Base-by-base conservation (phyloP, 139 green algal genomes). In the Raphidocelis subcapitata region DNA sequence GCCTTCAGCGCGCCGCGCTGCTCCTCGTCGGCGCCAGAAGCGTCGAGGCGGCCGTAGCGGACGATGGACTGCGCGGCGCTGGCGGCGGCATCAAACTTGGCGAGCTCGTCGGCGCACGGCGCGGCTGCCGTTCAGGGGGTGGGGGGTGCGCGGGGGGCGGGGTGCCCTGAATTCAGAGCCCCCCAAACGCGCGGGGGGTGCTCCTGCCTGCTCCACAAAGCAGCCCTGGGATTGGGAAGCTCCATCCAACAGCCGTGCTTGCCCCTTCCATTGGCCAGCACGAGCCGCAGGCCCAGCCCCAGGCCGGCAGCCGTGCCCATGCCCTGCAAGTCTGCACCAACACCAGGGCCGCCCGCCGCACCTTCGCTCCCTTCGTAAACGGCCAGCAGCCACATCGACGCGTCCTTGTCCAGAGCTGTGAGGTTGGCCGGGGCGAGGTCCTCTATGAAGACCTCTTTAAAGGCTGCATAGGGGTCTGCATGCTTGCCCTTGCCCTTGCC, bases 301-400 rank as follows among this genome's bases (percentile, higher is more conserved):
- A 49, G 41, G 5, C 3, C 2, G 59, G 41, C 18, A 1, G 36
- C 18, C 46, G 35, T 3, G 20, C 1, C 3, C 31, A 20, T 28
- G 35, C 8, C 1, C 1, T 24, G 18, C 16, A 29, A 10, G 15
- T 26, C n/a, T 4, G 56, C 56, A 63, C 23, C 56, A 61, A 23
- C 54, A 61, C 3, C n/a, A 44, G 32, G 16, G 32, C 12, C 46
- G 15, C 46, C 12, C 14, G 14, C 14, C 46, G 46, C 46, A 67
- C 56, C 69, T n/a, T 59, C 16, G 65, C 26, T 3, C 33, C 36
- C 56, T 36, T n/a, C 33, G 57, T 75, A 67, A 28, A 75, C 65
- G 2, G 57, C 56, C 36, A 75, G 35, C 37, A 75, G 69, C 69
- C 69, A 75, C 69, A 75, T 75, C 16, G 56, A 55, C 23, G 67